Conservation (phyloP, 2,329 filamentous ascomycete genomes). For the Exophiala sideris region DNA sequence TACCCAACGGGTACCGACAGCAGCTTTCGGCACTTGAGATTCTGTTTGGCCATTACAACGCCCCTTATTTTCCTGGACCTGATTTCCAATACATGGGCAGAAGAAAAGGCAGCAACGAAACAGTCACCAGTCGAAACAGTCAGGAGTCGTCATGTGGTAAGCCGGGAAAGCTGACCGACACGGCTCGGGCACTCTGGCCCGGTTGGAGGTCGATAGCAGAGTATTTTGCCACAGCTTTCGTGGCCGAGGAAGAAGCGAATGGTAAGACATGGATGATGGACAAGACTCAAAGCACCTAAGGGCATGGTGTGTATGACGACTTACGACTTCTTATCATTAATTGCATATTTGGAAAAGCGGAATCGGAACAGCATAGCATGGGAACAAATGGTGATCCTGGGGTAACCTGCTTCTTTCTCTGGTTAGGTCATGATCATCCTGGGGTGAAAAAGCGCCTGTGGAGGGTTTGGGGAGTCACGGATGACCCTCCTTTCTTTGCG, state of each 20-base stretch:
- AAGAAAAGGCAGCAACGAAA: constrained; percentile 27
- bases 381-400: too few relatives aligned
- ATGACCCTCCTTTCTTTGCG: too few relatives aligned
- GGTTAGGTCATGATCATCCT: too few relatives aligned
- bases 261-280: constrained; percentile 87
- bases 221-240: constrained; percentile 91
- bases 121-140: constrained; percentile 13
- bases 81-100: constrained; percentile 46
- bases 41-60: constrained; percentile 57
- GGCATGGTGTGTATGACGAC: neutral
- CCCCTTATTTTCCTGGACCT: constrained; percentile 62
- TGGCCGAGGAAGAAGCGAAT: constrained; percentile 90
- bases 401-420: too few relatives aligned
- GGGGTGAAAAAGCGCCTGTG: too few relatives aligned
- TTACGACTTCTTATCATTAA: neutral
- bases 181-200: constrained; percentile 83
- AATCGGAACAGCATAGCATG: too few relatives aligned
- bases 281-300: constrained; percentile 32
- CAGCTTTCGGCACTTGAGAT: constrained; percentile 69
- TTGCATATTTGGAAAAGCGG: neutral
- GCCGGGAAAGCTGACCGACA: constrained; percentile 59
- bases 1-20: constrained; percentile 82
- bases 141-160: constrained; percentile 6
- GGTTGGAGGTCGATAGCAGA: constrained; percentile 87
- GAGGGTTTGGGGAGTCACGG: too few relatives aligned